These are phyloP conservation scores for Fonsecaea nubica DNA, from an alignment of 2,329 filamentous ascomycete species.

Conservation along the genomic window DNA sequence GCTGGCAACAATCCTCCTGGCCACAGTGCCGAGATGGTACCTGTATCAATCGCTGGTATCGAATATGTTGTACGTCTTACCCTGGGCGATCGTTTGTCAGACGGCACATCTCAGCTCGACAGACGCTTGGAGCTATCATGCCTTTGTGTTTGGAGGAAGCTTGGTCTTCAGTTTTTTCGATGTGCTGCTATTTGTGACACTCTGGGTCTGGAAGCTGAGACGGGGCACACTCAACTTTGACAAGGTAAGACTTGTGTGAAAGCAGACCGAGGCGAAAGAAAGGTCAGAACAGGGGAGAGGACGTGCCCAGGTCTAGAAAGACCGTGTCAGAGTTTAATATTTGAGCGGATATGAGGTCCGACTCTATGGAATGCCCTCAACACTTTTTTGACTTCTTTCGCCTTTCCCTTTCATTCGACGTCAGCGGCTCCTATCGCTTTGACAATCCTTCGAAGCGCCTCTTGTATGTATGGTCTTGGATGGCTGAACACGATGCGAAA, in stretches of 20 bases:
- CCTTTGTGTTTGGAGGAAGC: slow-evolving; percentile 70
- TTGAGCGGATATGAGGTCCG: not conserved
- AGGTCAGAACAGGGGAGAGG: not conserved
- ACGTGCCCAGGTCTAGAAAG: not conserved
- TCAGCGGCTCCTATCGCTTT: slow-evolving; percentile 4
- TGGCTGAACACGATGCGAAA: slow-evolving; percentile 53
- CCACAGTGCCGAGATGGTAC: slow-evolving; percentile 71
- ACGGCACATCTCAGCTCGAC: slow-evolving; percentile 52
- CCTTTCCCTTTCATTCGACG: not conserved
- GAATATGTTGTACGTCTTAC: slow-evolving; percentile 72
- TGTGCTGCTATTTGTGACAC: slow-evolving; percentile 57
- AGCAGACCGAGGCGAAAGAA: not conserved
- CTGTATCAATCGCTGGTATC: slow-evolving; percentile 70
- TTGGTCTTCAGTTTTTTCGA: slow-evolving; percentile 71
- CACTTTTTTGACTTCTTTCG: not conserved
- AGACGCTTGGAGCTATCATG: slow-evolving; percentile 72
- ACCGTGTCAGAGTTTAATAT: not conserved
- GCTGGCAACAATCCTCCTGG: slow-evolving; percentile 68
- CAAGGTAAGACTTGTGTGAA: slow-evolving; percentile 21
- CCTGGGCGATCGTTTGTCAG: slow-evolving; percentile 70
- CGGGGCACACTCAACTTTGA: slow-evolving; percentile 45
- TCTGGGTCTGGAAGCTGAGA: slow-evolving; percentile 61
- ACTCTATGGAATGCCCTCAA: not conserved
- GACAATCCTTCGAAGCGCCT: slow-evolving; percentile 41
- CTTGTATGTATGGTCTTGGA: slow-evolving; percentile 38